These are phyloP conservation scores for Metschnikowia matae DNA, from an alignment of 805 yeast species.

Conservation along the genomic window DNA sequence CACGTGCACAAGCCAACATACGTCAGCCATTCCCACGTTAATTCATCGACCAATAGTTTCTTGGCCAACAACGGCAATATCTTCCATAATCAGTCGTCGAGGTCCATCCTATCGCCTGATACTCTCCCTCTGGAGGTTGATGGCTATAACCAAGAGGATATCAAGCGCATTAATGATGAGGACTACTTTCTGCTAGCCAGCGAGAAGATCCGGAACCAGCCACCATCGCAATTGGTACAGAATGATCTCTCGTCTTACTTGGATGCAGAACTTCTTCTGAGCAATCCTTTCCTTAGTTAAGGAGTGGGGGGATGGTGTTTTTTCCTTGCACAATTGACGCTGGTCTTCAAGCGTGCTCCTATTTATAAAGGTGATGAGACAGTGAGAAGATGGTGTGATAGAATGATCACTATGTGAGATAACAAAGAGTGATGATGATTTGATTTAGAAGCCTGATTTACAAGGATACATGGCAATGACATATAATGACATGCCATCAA, in stretches of 20 bases:
- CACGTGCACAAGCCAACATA: constrained; percentile 19
- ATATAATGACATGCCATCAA: too few relatives aligned
- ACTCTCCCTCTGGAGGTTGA: background rate
- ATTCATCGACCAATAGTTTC: background rate
- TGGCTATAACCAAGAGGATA: background rate
- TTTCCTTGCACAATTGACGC: background rate
- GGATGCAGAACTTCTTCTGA: constrained; percentile 5
- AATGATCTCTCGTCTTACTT: constrained; percentile 1
- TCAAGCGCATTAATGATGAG: background rate
- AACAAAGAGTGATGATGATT: too few relatives aligned
- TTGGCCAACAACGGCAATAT: constrained; percentile 6
- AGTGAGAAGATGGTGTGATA: too few relatives aligned
- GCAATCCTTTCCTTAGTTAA: constrained; percentile 1
- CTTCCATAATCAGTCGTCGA: constrained; percentile 4
- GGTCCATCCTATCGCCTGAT: background rate
- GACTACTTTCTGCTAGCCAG: constrained; percentile 3
- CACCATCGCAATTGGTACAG: constrained; percentile 5
- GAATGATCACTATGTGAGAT: too few relatives aligned
- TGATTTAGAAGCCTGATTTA: too few relatives aligned
- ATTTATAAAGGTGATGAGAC: too few relatives aligned
- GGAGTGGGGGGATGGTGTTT: too few relatives aligned
- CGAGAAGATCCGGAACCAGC: constrained; percentile 4
- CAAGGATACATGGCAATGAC: too few relatives aligned
- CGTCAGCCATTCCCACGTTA: background rate
- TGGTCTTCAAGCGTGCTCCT: background rate